Evolutionary conservation across 2,329 filamentous ascomycete genomes (phyloP).

Genomic region (Trichoderma hamatum): DNA sequence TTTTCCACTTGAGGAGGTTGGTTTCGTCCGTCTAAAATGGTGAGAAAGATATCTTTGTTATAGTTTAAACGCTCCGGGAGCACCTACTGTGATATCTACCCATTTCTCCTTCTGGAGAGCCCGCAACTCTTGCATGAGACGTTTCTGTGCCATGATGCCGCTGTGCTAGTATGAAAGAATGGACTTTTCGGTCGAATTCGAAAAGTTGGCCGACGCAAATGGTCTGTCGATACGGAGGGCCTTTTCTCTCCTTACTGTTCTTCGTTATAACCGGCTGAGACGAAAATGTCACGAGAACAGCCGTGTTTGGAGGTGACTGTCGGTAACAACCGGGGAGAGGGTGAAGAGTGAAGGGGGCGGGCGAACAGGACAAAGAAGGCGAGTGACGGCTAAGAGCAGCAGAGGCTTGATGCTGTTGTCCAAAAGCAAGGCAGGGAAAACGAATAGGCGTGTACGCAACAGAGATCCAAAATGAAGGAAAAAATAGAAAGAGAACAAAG

Average conservation of each 20-base stretch:
- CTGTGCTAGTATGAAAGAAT: background rate
- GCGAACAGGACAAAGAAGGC: background rate
- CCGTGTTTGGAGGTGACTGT: background rate
- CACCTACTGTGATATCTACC: slow-evolving; percentile 80
- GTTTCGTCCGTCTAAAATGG: slow-evolving; percentile 67
- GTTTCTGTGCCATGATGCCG: slow-evolving; percentile 60
- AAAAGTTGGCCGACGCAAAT: background rate
- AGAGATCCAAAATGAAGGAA: background rate
- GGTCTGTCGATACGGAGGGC: background rate
- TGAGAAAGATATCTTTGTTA: background rate
- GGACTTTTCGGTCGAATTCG: background rate
- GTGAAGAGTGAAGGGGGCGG: background rate
- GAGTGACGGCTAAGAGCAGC: background rate
- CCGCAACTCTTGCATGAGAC: slow-evolving; percentile 87
- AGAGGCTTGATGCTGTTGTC: background rate
- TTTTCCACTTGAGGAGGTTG: slow-evolving; percentile 85
- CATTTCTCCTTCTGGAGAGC: slow-evolving; percentile 85
- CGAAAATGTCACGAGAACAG: background rate
- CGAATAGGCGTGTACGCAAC: background rate
- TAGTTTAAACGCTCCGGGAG: background rate
- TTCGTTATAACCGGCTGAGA: background rate
- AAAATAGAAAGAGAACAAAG: background rate
- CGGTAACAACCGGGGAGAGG: slow-evolving; percentile 7
- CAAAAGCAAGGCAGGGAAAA: background rate
- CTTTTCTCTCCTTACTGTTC: background rate